Conservation (phyloP, 2,329 filamentous ascomycete species). For the Hysterium pulicare region DNA sequence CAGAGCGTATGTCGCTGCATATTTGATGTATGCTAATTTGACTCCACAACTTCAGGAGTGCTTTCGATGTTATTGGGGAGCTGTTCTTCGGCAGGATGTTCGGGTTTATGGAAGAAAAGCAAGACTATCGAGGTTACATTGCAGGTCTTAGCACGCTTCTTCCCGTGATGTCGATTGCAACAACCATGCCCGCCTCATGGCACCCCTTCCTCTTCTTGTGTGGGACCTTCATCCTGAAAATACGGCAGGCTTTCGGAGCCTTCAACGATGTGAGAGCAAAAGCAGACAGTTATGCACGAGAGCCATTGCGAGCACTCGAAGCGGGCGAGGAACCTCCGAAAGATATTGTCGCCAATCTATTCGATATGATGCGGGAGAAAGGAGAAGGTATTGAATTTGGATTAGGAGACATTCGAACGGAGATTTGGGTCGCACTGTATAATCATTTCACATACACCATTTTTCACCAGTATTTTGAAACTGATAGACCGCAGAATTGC, state of each 20-base stretch:
- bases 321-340: constrained; percentile 8
- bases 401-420: constrained; percentile 17
- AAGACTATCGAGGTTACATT: background rate
- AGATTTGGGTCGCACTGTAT: constrained; percentile 19
- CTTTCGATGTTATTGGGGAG: background rate
- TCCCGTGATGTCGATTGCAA: constrained; percentile 21
- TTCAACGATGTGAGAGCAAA: constrained; percentile 16
- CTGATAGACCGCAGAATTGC: constrained; percentile 17
- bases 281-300: constrained; percentile 1
- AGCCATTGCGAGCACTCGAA: background rate
- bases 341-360: constrained; percentile 23
- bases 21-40: background rate
- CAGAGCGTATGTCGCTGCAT: background rate
- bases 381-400: constrained; percentile 24
- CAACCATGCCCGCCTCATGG: constrained; percentile 10
- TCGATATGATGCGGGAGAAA: constrained; percentile 18
- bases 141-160: constrained; percentile 27
- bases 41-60: constrained; percentile 19
- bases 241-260: constrained; percentile 16
- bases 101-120: background rate
- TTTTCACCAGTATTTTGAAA: constrained; percentile 8
- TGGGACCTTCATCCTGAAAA: background rate
- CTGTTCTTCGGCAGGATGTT: background rate
- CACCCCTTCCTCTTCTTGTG: background rate
- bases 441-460: constrained; percentile 7